Evolutionary conservation across 345 rosid species (phyloP), one percentile per base, ranked within the genome.

Genomic region (Dipteronia sinensis): DNA sequence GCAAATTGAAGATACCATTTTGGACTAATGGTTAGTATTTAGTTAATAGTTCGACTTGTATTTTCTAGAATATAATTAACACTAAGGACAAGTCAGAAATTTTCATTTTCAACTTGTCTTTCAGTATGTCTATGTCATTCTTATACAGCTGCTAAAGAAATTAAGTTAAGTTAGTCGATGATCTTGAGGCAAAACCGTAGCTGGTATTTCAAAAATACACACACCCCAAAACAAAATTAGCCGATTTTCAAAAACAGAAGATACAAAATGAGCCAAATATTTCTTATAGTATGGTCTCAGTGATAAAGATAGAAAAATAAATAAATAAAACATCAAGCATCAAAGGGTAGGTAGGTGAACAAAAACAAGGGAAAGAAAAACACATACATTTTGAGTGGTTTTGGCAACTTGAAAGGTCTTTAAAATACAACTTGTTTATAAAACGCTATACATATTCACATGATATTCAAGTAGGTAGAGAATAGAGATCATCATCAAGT

Each of bases 381-480:
- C 6, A 31, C 34, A 3, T 31, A 31, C 38, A 34, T 34, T 34
- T 34, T 4, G 38, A 34, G 38, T 34, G 38, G 38, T 34, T 34
- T 34, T 34, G 38, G 38, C 55, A 49, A 11, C 13, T 46, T 69
- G 59, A 46, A 27, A 31, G 27, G 46, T 34, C 64, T 29, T 51
- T 13, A 8, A 3, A 34, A 34, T 5, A 56, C 12, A 10, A 9
- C 75, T 34, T 34, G 38, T 58, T 73, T 73, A 65, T 74, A 49
- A 47, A 64, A 47, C 29, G 47, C 20, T 1, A 56, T 3, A 62
- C 20, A 22, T 4, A 1, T 74, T 63, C 78, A 70, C 82, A 69
- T 75, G 76, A 75, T 51, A 65, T 38, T 64, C 56, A 17, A 47
- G 29, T 70, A 70, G 51, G 62, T 56, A 29, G 20, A 69, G 44